These are phyloP conservation scores for Sclerotinia nivalis DNA, from an alignment of 2,329 filamentous ascomycete genomes.

Conservation along the genomic window DNA sequence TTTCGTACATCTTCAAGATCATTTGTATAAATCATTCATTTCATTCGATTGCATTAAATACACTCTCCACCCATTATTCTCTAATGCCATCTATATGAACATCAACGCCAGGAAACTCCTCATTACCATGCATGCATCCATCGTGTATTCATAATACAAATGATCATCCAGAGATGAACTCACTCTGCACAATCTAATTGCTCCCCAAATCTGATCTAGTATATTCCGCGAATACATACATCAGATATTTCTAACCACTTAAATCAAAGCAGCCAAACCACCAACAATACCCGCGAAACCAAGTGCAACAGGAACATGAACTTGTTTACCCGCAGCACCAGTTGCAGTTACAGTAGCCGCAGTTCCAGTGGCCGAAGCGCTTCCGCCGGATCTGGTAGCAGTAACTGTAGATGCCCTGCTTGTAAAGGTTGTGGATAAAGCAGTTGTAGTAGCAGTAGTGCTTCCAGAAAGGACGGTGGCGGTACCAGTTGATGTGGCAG, in stretches of 20 bases:
- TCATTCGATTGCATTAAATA: not conserved
- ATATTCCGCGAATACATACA: not conserved
- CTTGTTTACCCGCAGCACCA: constrained; percentile 22
- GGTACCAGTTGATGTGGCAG: not conserved
- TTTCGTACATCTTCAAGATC: too few relatives aligned
- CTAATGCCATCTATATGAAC: constrained; percentile 7
- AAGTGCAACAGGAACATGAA: constrained; percentile 24
- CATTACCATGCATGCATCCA: not conserved
- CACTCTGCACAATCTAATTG: not conserved
- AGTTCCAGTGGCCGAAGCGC: not conserved
- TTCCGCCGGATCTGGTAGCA: not conserved
- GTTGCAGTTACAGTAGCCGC: constrained; percentile 10
- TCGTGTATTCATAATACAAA: not conserved
- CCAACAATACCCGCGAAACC: constrained; percentile 28
- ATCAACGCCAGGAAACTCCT: constrained; percentile 1
- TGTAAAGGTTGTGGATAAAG: not conserved
- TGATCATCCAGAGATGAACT: not conserved
- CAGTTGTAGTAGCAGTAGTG: not conserved
- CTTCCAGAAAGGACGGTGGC: not conserved
- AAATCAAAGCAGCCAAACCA: constrained; percentile 33
- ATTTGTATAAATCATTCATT: not conserved
- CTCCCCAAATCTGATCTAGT: not conserved
- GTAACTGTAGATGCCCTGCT: not conserved
- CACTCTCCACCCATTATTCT: not conserved
- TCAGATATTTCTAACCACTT: not conserved